Conservation (phyloP, 352 stramenopile genomes). For the Phytophthora ramorum region DNA sequence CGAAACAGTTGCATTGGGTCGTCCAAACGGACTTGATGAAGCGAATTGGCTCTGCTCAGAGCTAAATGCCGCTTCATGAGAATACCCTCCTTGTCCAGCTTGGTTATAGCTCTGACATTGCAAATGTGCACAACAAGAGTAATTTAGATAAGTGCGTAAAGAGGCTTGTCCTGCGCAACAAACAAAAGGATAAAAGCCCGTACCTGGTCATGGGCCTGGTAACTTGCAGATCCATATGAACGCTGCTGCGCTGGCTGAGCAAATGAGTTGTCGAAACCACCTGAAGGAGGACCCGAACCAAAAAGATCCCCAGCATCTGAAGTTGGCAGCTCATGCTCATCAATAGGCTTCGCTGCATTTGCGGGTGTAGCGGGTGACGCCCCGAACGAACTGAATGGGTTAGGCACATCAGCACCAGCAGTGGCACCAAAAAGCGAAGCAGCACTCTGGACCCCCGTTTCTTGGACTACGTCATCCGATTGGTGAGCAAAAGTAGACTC, state of each 20-base stretch:
- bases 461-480: conserved; percentile 11
- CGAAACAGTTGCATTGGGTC: conserved; percentile 11
- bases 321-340: conserved; percentile 60
- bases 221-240: conserved; percentile 34
- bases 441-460: conserved; percentile 47
- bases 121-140: not conserved
- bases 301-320: conserved; percentile 70
- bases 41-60: conserved; percentile 20
- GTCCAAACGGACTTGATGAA: conserved; percentile 31
- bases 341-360: conserved; percentile 16
- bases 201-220: conserved; percentile 54
- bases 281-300: conserved; percentile 41
- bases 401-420: conserved; percentile 46
- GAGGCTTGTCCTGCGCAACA: not conserved
- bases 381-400: conserved; percentile 63
- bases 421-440: conserved; percentile 71
- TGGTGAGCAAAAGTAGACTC: conserved; percentile 22
- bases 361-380: conserved; percentile 9
- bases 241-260: conserved; percentile 33
- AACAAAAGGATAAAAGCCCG: not conserved
- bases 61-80: conserved; percentile 3
- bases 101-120: conserved; percentile 31
- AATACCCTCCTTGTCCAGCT: conserved; percentile 16
- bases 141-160: conserved; percentile 8
- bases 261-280: conserved; percentile 42